Evolutionary conservation across 331 rosid species (phyloP).

Genomic region (Malus hybrid): DNA sequence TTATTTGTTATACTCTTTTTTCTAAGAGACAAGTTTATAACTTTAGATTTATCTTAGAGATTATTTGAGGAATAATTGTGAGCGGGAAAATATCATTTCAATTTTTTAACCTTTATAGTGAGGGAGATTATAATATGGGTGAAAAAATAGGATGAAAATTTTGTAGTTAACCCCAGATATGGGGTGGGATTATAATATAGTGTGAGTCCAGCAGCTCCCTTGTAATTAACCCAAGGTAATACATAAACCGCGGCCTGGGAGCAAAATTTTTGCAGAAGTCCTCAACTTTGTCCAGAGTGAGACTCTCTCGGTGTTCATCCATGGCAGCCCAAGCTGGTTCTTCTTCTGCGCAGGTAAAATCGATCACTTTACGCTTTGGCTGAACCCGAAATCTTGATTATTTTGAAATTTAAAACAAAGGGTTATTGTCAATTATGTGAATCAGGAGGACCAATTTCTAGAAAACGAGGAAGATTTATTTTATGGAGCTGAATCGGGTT

Average conservation of each 20-base stretch:
- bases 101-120: too few species aligned
- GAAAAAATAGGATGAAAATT: too few species aligned
- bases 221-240: too few species aligned
- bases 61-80: too few species aligned
- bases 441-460: slow-evolving; percentile 25
- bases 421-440: not conserved
- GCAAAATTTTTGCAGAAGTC: not conserved
- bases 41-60: too few species aligned
- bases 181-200: too few species aligned
- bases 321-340: slow-evolving; percentile 29
- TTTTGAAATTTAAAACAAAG: not conserved
- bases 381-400: not conserved
- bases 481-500: slow-evolving; percentile 59
- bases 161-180: too few species aligned
- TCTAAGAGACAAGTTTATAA: too few species aligned
- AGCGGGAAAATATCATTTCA: too few species aligned
- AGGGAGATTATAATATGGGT: too few species aligned
- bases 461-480: slow-evolving; percentile 41
- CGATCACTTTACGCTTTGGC: not conserved
- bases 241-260: not conserved
- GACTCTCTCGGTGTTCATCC: not conserved
- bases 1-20: too few species aligned
- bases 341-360: slow-evolving; percentile 32
- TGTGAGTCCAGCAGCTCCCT: too few species aligned
- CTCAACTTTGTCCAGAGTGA: not conserved